phyloP scores from a whole-genome alignment of 1,284 basidiomycete genomes.

The Tilletiopsis washingtonensis region DNA sequence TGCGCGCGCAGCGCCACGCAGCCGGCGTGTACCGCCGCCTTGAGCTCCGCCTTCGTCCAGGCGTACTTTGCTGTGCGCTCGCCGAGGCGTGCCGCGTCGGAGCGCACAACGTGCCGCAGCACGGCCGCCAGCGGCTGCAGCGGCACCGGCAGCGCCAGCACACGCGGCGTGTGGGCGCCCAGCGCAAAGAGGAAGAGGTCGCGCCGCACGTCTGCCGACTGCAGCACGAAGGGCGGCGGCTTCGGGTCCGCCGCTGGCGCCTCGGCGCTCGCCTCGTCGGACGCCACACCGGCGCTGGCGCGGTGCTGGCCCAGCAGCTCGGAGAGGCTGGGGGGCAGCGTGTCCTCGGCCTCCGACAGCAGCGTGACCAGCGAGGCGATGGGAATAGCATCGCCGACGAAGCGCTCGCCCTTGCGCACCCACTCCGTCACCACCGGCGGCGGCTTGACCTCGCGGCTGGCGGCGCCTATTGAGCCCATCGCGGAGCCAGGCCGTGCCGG shows the following conservation, averaged over 20 bases:
- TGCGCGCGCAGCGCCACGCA: neutral
- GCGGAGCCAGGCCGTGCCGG: constrained; percentile 21
- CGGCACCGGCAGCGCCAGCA: neutral
- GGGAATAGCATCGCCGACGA: constrained; percentile 15
- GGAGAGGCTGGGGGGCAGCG: constrained; percentile 3
- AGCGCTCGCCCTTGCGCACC: constrained; percentile 21
- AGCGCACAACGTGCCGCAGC: constrained; percentile 2
- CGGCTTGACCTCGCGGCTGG: constrained; percentile 17
- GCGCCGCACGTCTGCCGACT: neutral
- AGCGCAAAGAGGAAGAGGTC: constrained; percentile 7
- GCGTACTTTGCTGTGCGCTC: neutral
- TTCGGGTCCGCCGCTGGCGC: constrained; percentile 1
- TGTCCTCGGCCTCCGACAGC: constrained; percentile 3
- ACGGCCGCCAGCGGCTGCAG: constrained; percentile 1
- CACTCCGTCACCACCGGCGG: constrained; percentile 29
- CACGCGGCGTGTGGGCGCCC: neutral
- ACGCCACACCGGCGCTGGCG: no score
- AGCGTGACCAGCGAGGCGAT: constrained; percentile 18
- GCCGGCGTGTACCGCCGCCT: neutral
- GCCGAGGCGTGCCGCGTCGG: neutral
- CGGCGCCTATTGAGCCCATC: constrained; percentile 8
- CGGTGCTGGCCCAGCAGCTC: constrained; percentile 1
- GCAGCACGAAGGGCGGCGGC: neutral
- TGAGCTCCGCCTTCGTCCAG: neutral
- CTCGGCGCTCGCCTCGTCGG: no score